Evolutionary conservation across 768 basidiomycete genomes (phyloP).

Genomic region (Mycena belliarum): DNA sequence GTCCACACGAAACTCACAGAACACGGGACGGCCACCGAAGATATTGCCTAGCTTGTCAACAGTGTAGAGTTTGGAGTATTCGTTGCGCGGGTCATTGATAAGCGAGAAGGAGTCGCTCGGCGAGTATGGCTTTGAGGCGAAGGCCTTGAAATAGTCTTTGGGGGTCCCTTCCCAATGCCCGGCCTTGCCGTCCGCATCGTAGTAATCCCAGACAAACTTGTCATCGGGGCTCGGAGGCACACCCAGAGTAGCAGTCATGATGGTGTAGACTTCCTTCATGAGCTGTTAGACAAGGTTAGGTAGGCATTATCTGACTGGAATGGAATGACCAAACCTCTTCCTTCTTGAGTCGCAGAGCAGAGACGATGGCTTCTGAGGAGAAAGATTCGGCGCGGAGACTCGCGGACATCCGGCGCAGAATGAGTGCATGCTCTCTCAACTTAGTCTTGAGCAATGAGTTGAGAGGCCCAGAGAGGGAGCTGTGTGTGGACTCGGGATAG

Average conservation of each 20-base stretch:
- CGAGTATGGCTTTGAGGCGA: slow-evolving; percentile 56
- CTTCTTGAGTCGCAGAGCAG: slow-evolving; percentile 77
- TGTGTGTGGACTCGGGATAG: slow-evolving; percentile 86
- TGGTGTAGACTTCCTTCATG: slow-evolving; percentile 79
- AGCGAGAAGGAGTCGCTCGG: slow-evolving; percentile 84
- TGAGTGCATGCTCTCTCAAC: slow-evolving; percentile 87
- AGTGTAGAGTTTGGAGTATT: slow-evolving; percentile 80
- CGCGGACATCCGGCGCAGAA: slow-evolving; percentile 65
- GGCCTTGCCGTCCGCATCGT: slow-evolving; percentile 75
- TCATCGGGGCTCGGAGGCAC: slow-evolving; percentile 76
- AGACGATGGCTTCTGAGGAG: slow-evolving; percentile 46
- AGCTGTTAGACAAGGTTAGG: slow-evolving; percentile 36
- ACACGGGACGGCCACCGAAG: slow-evolving; percentile 82
- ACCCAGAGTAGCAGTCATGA: slow-evolving; percentile 85
- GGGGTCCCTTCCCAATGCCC: slow-evolving; percentile 81
- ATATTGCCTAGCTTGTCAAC: slow-evolving; percentile 93
- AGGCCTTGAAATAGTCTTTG: slow-evolving; percentile 72
- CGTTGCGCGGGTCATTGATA: slow-evolving; percentile 92
- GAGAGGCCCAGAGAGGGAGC: slow-evolving; percentile 69
- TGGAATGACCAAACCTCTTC: slow-evolving; percentile 38
- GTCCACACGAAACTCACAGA: slow-evolving; percentile 56
- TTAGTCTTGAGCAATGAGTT: slow-evolving; percentile 85
- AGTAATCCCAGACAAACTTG: slow-evolving; percentile 86
- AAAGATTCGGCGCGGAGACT: slow-evolving; percentile 52
- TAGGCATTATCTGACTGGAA: not conserved